Evolutionary conservation across 1,284 basidiomycete species (phyloP), one percentile per base, ranked within the genome.

Genomic region (Tilletia walkeri): DNA sequence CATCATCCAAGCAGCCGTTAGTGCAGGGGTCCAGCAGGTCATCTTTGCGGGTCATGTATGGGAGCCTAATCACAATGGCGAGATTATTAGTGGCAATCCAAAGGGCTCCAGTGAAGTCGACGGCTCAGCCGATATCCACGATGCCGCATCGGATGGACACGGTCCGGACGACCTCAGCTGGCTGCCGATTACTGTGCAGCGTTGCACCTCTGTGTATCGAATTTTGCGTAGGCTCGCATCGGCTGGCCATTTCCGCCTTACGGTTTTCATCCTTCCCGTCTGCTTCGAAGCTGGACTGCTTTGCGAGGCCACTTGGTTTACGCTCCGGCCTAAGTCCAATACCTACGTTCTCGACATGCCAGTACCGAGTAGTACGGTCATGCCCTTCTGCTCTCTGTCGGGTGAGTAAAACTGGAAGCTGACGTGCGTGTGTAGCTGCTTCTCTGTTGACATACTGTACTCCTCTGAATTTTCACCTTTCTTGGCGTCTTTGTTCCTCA

Each of bases 241-340:
- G 24, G 30, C 56, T 9, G 56, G 56, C 7, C 56, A 34, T n/a
- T 61, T 61, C 30, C 56, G 56, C 24, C 36, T 61, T 2, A 61
- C 56, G 14, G 56, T 61, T 2, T 30, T 38, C 20, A 38, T 6
- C 30, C 56, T 61, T 9, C 56, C 56, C 12, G 36, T 61, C 2
- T 61, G 56, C 56, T 61, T 61, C 36, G 56, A 61, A 36, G 56
- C 56, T 9, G 41, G 41, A 9, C 56, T 61, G 24, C 56, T 61
- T 10, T 61, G 56, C 56, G 56, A 61, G 24, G 30, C 6, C 2
- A 9, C 56, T 6, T 61, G 56, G 56, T 61, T 61, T 18, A 34
- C 12, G 9, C 34, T 61, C 6, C 18, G 20, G 5, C 56, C 56
- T 9, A 61, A 61, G 56, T 38, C 2, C 36, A 30, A 61, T 34